Evolutionary conservation across 1,139 yeast genomes (phyloP).

Genomic region (Suhomyces bolitotheri): DNA sequence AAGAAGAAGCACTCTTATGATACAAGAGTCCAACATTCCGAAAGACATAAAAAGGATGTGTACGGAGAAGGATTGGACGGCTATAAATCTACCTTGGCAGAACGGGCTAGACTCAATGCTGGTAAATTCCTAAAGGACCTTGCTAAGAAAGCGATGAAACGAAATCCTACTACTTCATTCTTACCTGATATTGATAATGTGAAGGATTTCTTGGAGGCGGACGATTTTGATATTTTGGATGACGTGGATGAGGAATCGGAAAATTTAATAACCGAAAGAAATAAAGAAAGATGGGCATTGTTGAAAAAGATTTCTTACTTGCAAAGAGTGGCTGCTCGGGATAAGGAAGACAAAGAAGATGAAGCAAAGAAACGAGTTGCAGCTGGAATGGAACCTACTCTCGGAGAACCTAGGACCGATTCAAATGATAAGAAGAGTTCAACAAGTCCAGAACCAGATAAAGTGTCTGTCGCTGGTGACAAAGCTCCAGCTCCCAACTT

Average conservation of each 20-base stretch:
- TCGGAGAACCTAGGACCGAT: slow-evolving; percentile 6
- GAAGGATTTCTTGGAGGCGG: slow-evolving; percentile 52
- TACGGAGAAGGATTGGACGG: slow-evolving; percentile 73
- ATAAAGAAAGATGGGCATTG: slow-evolving; percentile 65
- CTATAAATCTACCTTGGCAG: slow-evolving; percentile 47
- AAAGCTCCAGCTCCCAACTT: slow-evolving; percentile 10
- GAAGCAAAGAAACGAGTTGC: slow-evolving; percentile 35
- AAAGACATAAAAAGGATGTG: slow-evolving; percentile 68
- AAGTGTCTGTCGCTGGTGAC: slow-evolving; percentile 20
- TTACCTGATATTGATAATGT: slow-evolving; percentile 63
- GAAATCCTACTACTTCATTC: slow-evolving; percentile 39
- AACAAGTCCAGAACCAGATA: slow-evolving; percentile 14
- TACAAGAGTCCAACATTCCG: slow-evolving; percentile 70
- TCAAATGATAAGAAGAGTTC: slow-evolving; percentile 4
- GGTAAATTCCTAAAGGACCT: slow-evolving; percentile 55
- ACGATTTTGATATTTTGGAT: slow-evolving; percentile 37
- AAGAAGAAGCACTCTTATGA: slow-evolving; percentile 79
- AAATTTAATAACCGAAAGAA: slow-evolving; percentile 41
- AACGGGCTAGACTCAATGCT: slow-evolving; percentile 53
- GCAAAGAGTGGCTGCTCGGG: slow-evolving; percentile 58
- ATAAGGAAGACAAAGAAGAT: slow-evolving; percentile 32
- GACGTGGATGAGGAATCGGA: slow-evolving; percentile 46
- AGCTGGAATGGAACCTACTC: slow-evolving; percentile 33
- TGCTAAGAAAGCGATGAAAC: slow-evolving; percentile 49
- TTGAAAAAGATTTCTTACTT: slow-evolving; percentile 68